These are phyloP conservation scores for Mycosarcoma mackinlayi DNA, from an alignment of 1,284 basidiomycete species.

Conservation along the genomic window DNA sequence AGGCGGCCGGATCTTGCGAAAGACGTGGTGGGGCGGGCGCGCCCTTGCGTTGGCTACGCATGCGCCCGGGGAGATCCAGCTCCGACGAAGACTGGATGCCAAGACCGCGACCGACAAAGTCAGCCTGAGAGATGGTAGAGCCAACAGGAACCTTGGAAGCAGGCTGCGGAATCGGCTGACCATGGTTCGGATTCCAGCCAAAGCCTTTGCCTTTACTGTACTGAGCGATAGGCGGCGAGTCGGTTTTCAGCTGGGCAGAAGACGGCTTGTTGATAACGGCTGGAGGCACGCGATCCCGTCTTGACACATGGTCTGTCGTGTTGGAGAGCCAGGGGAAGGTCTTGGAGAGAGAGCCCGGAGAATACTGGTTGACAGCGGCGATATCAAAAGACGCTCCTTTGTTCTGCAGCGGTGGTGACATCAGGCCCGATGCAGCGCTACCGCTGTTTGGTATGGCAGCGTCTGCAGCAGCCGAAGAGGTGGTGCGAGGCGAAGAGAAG, in stretches of 20 bases:
- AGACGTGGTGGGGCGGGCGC: constrained; percentile 30
- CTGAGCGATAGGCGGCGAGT: constrained; percentile 35
- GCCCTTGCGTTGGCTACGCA: constrained; percentile 43
- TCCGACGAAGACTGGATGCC: constrained; percentile 36
- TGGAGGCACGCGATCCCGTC: constrained; percentile 11
- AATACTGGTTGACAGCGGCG: constrained; percentile 28
- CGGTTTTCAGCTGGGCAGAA: constrained; percentile 1
- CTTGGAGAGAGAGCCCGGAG: constrained; percentile 29
- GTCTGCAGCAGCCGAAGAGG: constrained; percentile 11
- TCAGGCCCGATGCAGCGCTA: constrained; percentile 9
- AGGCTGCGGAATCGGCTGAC: constrained; percentile 18
- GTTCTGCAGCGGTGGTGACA: constrained; percentile 6
- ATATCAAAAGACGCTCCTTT: constrained; percentile 23
- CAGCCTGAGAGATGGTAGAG: constrained; percentile 4
- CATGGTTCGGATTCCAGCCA: constrained; percentile 36
- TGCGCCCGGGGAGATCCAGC: constrained; percentile 41
- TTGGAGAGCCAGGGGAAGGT: constrained; percentile 38
- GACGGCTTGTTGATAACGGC: constrained; percentile 2
- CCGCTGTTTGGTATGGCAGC: constrained; percentile 1
- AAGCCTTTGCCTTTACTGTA: constrained; percentile 48
- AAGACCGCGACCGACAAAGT: constrained; percentile 19
- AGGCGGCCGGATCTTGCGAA: constrained; percentile 38
- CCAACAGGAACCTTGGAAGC: constrained; percentile 16
- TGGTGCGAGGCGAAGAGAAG: constrained; percentile 27
- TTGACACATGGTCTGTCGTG: constrained; percentile 14